Evolutionary conservation across 169 alveolate genomes (phyloP).

Genomic region (Plasmodium vivax): DNA sequence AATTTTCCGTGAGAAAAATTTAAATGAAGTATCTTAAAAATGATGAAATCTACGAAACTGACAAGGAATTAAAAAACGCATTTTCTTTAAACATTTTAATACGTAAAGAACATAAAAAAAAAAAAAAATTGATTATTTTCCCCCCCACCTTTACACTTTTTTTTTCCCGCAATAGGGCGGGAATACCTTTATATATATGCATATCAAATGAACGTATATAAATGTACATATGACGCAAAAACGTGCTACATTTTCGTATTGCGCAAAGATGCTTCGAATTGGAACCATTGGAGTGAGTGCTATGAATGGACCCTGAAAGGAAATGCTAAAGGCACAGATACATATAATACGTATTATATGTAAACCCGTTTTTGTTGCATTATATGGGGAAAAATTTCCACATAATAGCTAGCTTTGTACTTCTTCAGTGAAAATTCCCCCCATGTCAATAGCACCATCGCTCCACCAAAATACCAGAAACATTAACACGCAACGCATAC

Average conservation of each 20-base stretch:
- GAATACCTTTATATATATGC: neutral
- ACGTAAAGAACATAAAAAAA: neutral
- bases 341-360: neutral
- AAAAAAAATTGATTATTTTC: neutral
- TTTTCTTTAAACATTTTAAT: neutral
- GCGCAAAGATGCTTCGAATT: neutral
- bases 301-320: neutral
- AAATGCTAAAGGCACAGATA: neutral
- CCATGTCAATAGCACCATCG: neutral
- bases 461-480: neutral
- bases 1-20: neutral
- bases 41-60: neutral
- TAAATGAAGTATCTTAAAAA: neutral
- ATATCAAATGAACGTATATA: neutral
- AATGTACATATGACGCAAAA: neutral
- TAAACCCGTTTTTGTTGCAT: neutral
- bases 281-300: neutral
- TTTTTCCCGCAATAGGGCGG: neutral
- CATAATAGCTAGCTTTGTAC: neutral
- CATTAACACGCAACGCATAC: neutral
- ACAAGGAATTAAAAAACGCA: neutral
- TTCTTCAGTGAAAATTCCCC: neutral
- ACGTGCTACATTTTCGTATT: neutral
- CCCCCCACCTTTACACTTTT: neutral
- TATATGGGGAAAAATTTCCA: neutral